Base-by-base conservation (phyloP, 495 filamentous ascomycete species). In the Ramalina intermedia region DNA sequence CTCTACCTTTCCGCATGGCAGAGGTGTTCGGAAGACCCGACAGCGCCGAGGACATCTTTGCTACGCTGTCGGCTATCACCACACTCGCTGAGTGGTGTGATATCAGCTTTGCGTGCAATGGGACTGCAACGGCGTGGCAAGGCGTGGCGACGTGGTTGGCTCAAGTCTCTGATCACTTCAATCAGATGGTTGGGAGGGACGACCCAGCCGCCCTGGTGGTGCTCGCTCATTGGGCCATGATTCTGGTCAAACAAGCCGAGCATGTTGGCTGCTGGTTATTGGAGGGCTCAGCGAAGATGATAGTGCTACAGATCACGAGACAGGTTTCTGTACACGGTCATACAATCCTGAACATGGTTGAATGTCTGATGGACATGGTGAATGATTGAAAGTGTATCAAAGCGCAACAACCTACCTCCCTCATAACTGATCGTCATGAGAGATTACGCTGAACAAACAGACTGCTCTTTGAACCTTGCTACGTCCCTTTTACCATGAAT, bases 1-100 rank as follows among this genome's bases (percentile, higher is more conserved):
- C 36, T 14, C 60, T 63, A 9, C 60, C 60, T 11, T 51, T 43
- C 36, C 60, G 53, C 43, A 59, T 61, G 53, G 41, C 58, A 24
- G 49, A 55, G 29, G 39, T 35, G 11, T 51, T 63, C 16, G 51
- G 51, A 33, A 57, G 39, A 53, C 60, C 60, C 23, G 48, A 56
- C 7, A 41, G 29, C 24, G 29, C 27, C 36, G 11, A 39, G 13
- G 56, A 59, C 37, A 48, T 59, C 45, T 20, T 61, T 13, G 48
- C 53, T 3, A 50, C 48, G 2, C 36, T 63, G 17, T 61, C 58
- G 8, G 55, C 60, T 27, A 62, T 59, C 46, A 11, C 49, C 50
- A 18, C 24, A 37, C 18, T 63, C 9, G 47, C 52, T 42, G 49
- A 60, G 53, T 57, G 33, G 52, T 55, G 48, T 41, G 42, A 35